These are phyloP conservation scores for Coccomyxa sp. DNA, from an alignment of 139 green algal species.

Conservation along the genomic window DNA sequence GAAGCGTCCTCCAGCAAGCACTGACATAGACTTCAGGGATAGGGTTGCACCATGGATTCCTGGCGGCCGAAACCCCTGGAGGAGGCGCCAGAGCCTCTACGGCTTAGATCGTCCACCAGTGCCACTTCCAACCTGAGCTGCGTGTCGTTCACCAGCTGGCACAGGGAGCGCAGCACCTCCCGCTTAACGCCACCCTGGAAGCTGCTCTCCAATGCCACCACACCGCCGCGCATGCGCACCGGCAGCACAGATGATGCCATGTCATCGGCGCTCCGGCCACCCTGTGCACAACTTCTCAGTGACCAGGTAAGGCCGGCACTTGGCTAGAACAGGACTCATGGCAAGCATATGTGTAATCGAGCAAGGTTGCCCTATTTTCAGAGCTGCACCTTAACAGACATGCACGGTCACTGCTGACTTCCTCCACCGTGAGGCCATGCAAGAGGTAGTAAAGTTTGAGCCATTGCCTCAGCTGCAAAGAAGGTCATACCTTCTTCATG, in stretches of 20 bases:
- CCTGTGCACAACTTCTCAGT: too few relatives aligned
- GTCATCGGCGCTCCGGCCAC: background rate
- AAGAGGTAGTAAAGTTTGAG: too few relatives aligned
- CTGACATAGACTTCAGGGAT: too few relatives aligned
- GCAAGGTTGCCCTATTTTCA: too few relatives aligned
- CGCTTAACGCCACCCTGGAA: constrained; percentile 38
- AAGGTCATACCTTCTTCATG: background rate
- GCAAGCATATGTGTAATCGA: too few relatives aligned
- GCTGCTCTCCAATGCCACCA: constrained; percentile 54
- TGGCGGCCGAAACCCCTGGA: background rate
- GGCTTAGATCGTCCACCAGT: background rate
- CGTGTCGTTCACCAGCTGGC: constrained; percentile 61
- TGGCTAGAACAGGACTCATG: too few relatives aligned
- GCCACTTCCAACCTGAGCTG: constrained; percentile 58
- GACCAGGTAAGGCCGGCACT: too few relatives aligned
- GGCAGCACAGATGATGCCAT: background rate
- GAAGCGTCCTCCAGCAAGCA: too few relatives aligned
- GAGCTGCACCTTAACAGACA: too few relatives aligned
- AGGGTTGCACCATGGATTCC: background rate
- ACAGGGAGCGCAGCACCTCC: constrained; percentile 66
- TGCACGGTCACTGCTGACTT: too few relatives aligned
- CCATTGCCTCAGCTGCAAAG: background rate
- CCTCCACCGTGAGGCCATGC: too few relatives aligned
- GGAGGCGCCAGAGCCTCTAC: too few relatives aligned
- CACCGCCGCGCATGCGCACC: constrained; percentile 15